Evolutionary conservation across 768 basidiomycete genomes (phyloP).

Genomic region (Russula virescens): DNA sequence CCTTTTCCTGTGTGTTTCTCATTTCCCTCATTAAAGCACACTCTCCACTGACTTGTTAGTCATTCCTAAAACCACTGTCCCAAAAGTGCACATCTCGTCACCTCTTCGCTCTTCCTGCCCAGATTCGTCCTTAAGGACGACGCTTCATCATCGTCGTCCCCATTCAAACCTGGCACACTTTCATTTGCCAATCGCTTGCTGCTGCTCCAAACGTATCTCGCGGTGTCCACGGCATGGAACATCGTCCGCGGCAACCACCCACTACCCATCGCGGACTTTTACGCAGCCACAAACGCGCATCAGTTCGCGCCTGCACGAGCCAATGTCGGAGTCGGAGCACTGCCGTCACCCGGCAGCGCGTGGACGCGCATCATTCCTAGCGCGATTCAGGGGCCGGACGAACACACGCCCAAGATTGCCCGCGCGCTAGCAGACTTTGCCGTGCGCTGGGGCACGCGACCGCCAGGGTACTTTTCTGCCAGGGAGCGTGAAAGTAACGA

Average conservation of each 20-base stretch:
- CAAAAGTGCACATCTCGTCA: conserved; percentile 59
- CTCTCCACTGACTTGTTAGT: too few species aligned
- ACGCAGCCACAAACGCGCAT: conserved; percentile 26
- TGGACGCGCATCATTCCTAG: too few species aligned
- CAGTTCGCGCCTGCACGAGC: conserved; percentile 20
- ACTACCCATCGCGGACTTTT: conserved; percentile 48
- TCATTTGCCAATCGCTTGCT: conserved; percentile 40
- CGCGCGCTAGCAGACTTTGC: too few species aligned
- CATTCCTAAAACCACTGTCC: too few species aligned
- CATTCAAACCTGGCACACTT: conserved; percentile 15
- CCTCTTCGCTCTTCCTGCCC: conserved; percentile 56
- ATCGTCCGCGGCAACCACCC: conserved; percentile 50
- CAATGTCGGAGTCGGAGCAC: not conserved
- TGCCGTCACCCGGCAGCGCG: conserved; percentile 25
- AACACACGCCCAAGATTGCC: too few species aligned
- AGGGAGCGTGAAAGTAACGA: too few species aligned
- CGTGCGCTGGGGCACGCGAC: too few species aligned
- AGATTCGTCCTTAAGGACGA: conserved; percentile 36
- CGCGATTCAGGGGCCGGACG: too few species aligned
- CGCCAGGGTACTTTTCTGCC: too few species aligned
- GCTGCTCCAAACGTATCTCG: too few species aligned
- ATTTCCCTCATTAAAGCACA: conserved; percentile 1
- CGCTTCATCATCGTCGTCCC: not conserved
- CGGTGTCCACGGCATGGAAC: too few species aligned
- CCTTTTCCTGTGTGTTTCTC: conserved; percentile 43